A percentile compares a stretch with the other conserved stretches of the same genome.
These are phyloP conservation scores for Coemansia sp. DNA, from an alignment of 192 early-diverging fungal genomes.

Conservation along the genomic window DNA sequence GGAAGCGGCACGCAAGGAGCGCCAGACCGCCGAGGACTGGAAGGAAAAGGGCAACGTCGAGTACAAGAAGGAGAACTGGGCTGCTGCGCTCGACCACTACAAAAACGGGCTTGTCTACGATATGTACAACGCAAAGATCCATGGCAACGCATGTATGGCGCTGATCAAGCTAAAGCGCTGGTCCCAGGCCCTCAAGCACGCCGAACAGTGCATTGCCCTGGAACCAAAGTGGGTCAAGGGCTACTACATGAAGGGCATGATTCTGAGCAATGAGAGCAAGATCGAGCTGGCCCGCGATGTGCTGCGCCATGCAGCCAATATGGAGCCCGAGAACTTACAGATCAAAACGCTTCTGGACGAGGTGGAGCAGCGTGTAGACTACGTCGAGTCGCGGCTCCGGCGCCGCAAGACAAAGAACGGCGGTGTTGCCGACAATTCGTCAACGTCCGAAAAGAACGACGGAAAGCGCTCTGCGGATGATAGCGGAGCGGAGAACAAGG, in stretches of 20 bases:
- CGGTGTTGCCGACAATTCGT: background rate
- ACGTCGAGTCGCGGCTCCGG: conserved; percentile 45
- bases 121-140: conserved; percentile 51
- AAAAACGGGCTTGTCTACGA: conserved; percentile 49
- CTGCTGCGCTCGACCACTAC: conserved; percentile 43
- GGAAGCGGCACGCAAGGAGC: conserved; percentile 13
- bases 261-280: conserved; percentile 53
- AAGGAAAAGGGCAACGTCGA: conserved; percentile 52
- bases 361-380: conserved; percentile 47
- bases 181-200: conserved; percentile 52
- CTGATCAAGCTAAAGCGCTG: conserved; percentile 49
- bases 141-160: conserved; percentile 54
- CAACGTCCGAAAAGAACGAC: background rate
- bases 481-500: conserved; percentile 27
- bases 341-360: conserved; percentile 45
- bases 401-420: conserved; percentile 32
- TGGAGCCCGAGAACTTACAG: conserved; percentile 41
- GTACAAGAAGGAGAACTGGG: conserved; percentile 51
- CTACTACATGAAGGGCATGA: conserved; percentile 52
- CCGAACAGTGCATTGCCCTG: conserved; percentile 55
- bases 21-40: conserved; percentile 43
- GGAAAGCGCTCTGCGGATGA: conserved; percentile 13
- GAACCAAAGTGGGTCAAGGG: conserved; percentile 56
- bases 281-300: conserved; percentile 40
- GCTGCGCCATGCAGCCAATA: conserved; percentile 29